A percentile compares a stretch with the other conserved stretches of the same genome.
Conservation (phyloP, 2,329 filamentous ascomycete genomes). For the Coniochaeta hoffmannii region DNA sequence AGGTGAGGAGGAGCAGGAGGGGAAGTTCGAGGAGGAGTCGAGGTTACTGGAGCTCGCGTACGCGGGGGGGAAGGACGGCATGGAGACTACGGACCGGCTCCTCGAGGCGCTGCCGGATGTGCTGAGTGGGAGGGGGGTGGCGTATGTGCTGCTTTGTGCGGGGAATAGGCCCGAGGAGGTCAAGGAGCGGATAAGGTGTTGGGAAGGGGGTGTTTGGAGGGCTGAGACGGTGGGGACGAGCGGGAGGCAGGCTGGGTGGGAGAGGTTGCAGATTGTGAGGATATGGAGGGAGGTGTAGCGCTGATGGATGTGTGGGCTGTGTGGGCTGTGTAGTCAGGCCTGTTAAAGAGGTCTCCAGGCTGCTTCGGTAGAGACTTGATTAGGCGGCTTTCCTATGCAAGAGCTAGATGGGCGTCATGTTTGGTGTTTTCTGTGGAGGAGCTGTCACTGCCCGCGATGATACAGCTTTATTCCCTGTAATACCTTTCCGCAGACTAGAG, state of each 20-base stretch:
- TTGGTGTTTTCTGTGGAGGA: not conserved
- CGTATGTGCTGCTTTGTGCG: conserved; percentile 83
- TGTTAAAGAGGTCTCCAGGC: too few species aligned
- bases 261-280: conserved; percentile 82
- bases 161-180: conserved; percentile 69
- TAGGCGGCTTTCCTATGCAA: not conserved
- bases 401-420: not conserved
- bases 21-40: conserved; percentile 68
- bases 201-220: conserved; percentile 48
- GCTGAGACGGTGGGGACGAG: conserved; percentile 74
- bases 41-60: conserved; percentile 80
- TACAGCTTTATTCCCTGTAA: not conserved
- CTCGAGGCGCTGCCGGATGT: conserved; percentile 60
- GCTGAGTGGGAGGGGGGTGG: conserved; percentile 63
- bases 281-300: conserved; percentile 57
- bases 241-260: conserved; percentile 87
- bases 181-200: conserved; percentile 19
- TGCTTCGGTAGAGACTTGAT: too few species aligned
- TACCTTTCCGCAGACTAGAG: not conserved
- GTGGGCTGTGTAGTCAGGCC: too few species aligned
- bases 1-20: conserved; percentile 18
- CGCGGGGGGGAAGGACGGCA: conserved; percentile 81
- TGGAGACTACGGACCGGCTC: conserved; percentile 84
- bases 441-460: not conserved
- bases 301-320: not conserved